These are phyloP conservation scores for Botryotinia globosa DNA, from an alignment of 2,329 filamentous ascomycete genomes.

Conservation along the genomic window DNA sequence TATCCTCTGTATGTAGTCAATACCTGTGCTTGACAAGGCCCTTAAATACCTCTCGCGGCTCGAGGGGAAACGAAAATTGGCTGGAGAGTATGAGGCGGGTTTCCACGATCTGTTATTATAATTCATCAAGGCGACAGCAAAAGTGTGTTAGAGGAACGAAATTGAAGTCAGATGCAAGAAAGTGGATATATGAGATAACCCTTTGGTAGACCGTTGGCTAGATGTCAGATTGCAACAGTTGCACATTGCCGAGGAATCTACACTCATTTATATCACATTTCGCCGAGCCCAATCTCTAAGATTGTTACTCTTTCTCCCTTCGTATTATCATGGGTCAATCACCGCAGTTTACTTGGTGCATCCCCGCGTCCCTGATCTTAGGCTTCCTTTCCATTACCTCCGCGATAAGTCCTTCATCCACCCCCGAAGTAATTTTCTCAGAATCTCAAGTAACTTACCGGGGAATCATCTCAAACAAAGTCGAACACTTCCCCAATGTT, in stretches of 20 bases:
- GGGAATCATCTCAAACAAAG: not conserved
- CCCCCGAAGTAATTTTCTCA: not conserved
- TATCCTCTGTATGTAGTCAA: too few species aligned
- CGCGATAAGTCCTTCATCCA: not conserved
- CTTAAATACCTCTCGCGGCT: too few species aligned
- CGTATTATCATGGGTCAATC: not conserved
- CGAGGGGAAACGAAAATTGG: too few species aligned
- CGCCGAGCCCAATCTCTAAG: not conserved
- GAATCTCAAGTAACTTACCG: not conserved
- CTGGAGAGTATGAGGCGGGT: too few species aligned
- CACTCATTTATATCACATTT: not conserved
- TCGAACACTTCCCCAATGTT: slow-evolving; percentile 17
- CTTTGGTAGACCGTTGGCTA: not conserved
- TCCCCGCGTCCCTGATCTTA: not conserved
- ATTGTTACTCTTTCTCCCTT: not conserved
- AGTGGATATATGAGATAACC: not conserved
- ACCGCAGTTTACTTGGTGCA: not conserved
- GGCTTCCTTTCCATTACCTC: not conserved
- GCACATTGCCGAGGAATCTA: not conserved
- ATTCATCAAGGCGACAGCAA: not conserved
- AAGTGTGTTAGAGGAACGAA: too few species aligned
- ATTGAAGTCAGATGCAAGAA: not conserved
- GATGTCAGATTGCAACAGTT: not conserved
- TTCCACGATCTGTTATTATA: not conserved
- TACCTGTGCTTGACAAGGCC: too few species aligned